Percentiles rank a stretch among this genome's conserved stretches.
Evolutionary conservation across 345 rosid species (phyloP).

Genomic region (Sisymbrium irio): DNA sequence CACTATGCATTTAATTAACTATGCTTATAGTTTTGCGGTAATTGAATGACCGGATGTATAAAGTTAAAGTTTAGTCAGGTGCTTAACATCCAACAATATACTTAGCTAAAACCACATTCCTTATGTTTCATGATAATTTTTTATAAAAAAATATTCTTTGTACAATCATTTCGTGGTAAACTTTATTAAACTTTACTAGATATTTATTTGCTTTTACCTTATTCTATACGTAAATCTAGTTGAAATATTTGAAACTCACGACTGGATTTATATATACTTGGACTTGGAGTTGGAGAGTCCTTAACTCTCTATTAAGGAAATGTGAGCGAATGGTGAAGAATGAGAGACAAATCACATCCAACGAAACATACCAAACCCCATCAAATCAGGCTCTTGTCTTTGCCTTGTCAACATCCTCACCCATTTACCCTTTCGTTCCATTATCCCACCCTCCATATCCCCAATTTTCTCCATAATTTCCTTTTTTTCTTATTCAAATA

Average conservation of each 20-base stretch:
- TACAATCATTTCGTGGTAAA: neutral
- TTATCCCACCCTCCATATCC: neutral
- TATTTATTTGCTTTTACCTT: neutral
- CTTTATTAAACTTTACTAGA: neutral
- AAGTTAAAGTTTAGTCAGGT: too few species aligned
- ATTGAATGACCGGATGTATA: too few species aligned
- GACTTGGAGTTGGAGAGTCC: conserved; percentile 8
- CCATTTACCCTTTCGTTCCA: conserved; percentile 11
- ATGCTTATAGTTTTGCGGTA: too few species aligned
- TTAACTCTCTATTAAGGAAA: neutral
- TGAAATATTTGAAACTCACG: neutral
- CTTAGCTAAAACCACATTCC: too few species aligned
- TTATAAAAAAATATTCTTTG: neutral
- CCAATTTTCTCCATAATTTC: neutral
- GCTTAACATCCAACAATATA: too few species aligned
- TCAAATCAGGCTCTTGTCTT: conserved; percentile 28
- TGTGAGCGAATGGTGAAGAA: conserved; percentile 19
- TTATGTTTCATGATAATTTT: too few species aligned
- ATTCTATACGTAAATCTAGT: neutral
- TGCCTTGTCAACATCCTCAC: conserved; percentile 29
- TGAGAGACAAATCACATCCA: conserved; percentile 28
- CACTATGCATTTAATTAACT: too few species aligned
- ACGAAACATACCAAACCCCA: conserved; percentile 33
- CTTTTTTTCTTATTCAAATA: neutral
- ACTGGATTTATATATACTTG: neutral